Base-by-base conservation (phyloP, 768 basidiomycete species). In the Kwoniella dendrophila region DNA sequence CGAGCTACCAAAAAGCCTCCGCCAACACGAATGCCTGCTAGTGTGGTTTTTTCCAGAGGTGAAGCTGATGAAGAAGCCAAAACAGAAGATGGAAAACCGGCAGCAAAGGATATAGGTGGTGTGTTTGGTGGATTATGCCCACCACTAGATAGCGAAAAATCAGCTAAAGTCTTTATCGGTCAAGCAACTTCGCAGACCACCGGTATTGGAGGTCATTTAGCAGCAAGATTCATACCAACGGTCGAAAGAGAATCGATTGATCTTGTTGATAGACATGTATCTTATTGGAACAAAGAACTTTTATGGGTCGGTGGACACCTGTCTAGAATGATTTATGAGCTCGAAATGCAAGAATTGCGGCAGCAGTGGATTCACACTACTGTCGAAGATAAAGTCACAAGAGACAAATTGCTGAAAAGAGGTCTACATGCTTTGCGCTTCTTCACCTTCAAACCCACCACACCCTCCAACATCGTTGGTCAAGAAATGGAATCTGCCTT, bases 1-100 rank as follows among this genome's bases (percentile, higher is more conserved):
- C 83, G 95, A 61, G 90, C 92, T 0, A 99, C 94, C 11, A 97
- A 97, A 84, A 99, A 99, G 82, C 87, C 90, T 56, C 89, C 91
- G 0, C 95, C 95, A 0, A 81, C 80, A 4, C 84, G 82, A 53
- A 84, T 93, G 74, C 86, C 83, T 57, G 89, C 90, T 56, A 86
- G 89, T 67, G 82, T 99, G 12, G 91, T 99, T 40, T 98, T 90
- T 62, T 77, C 80, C 0, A 74, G 76, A 22, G 75, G 62, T 12
- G 75, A 74, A 26, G 71, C 70, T 6, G 64, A 36, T 7, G 68
- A 65, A 6, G 68, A 65, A 32, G 62, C 48, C 7, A 41, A 59
- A 18, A 89, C 89, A 70, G 86, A 87, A 40, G 89, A 90, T 74
- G 89, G 90, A 61, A 90, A 86, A 88, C 90, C 68, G 82, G 83